phyloP scores from a whole-genome alignment of 768 basidiomycete species.

The Myochromella boudieri region DNA sequence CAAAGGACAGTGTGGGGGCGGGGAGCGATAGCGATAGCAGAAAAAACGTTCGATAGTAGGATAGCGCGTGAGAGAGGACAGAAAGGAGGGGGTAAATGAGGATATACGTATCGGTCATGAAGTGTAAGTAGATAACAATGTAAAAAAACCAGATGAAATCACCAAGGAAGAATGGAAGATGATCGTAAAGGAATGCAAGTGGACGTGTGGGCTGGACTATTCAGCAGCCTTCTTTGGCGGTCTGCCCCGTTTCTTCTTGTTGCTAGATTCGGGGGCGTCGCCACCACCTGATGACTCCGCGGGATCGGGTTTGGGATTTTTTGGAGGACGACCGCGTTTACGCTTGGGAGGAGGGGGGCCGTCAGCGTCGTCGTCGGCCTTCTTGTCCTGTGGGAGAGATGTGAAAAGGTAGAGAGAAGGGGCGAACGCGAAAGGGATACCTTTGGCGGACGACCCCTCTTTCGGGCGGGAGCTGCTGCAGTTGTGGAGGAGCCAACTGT shows the following conservation, averaged over 20 bases:
- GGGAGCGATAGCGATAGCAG: constrained; percentile 22
- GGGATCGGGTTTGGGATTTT: constrained; percentile 52
- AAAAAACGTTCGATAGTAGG: constrained; percentile 19
- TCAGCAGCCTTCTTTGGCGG: constrained; percentile 55
- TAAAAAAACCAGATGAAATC: constrained; percentile 21
- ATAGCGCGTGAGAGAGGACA: constrained; percentile 26
- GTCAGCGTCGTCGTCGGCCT: constrained; percentile 41
- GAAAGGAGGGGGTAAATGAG: too few relatives aligned
- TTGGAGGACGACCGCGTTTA: constrained; percentile 75
- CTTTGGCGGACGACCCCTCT: constrained; percentile 72
- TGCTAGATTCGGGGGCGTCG: constrained; percentile 45
- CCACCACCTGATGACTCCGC: constrained; percentile 36
- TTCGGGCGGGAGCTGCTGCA: constrained; percentile 41
- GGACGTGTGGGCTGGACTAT: constrained; percentile 9
- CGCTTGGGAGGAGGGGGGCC: constrained; percentile 61
- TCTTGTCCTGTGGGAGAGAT: constrained; percentile 32
- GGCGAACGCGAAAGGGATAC: constrained; percentile 23
- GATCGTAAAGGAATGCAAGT: background rate
- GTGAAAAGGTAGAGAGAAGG: background rate
- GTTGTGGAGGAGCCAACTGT: constrained; percentile 35
- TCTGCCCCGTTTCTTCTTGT: constrained; percentile 73
- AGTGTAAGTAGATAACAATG: constrained; percentile 22
- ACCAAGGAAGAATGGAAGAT: constrained; percentile 21
- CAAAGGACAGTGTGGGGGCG: constrained; percentile 24
- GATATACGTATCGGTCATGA: constrained; percentile 37